These are phyloP conservation scores for Teratosphaeria gauchensis DNA, from an alignment of 2,329 filamentous ascomycete genomes.

Conservation along the genomic window DNA sequence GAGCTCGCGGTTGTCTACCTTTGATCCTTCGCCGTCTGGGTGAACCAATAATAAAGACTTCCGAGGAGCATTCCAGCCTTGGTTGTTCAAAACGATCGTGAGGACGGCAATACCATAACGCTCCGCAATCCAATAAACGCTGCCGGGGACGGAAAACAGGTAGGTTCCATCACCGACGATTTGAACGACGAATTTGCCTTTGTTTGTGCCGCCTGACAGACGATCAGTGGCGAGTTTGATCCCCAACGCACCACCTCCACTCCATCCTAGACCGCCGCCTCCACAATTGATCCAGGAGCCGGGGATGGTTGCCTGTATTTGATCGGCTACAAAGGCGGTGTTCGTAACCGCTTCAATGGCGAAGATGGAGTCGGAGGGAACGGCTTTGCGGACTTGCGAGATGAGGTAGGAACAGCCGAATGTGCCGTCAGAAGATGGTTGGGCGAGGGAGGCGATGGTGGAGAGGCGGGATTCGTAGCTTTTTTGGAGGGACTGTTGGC, in stretches of 20 bases:
- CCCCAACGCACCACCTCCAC: slow-evolving; percentile 62
- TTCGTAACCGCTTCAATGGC: slow-evolving; percentile 72
- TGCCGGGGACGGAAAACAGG: slow-evolving; percentile 55
- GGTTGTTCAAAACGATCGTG: slow-evolving; percentile 60
- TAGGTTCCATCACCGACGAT: slow-evolving; percentile 61
- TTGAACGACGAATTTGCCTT: slow-evolving; percentile 52
- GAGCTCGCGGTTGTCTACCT: slow-evolving; percentile 52
- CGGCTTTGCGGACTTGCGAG: slow-evolving; percentile 44
- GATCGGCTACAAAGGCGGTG: slow-evolving; percentile 56
- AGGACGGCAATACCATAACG: slow-evolving; percentile 57
- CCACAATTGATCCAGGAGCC: slow-evolving; percentile 75
- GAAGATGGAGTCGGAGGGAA: slow-evolving; percentile 60
- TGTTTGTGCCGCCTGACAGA: slow-evolving; percentile 38
- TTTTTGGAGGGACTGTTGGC: slow-evolving; percentile 47
- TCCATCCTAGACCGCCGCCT: slow-evolving; percentile 72
- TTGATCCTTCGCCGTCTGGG: slow-evolving; percentile 52
- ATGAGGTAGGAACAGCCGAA: slow-evolving; percentile 53
- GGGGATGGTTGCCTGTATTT: slow-evolving; percentile 57
- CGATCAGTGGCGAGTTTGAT: slow-evolving; percentile 61
- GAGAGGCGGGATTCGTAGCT: slow-evolving; percentile 51
- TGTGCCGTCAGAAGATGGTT: slow-evolving; percentile 52
- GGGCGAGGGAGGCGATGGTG: slow-evolving; percentile 47
- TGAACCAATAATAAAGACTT: slow-evolving; percentile 55
- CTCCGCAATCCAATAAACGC: slow-evolving; percentile 59
- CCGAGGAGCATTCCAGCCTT: slow-evolving; percentile 59